Evolutionary conservation across 202 grass and related monocot genomes (phyloP), one percentile per base, ranked within the genome.

Genomic region (Zizania palustris): DNA sequence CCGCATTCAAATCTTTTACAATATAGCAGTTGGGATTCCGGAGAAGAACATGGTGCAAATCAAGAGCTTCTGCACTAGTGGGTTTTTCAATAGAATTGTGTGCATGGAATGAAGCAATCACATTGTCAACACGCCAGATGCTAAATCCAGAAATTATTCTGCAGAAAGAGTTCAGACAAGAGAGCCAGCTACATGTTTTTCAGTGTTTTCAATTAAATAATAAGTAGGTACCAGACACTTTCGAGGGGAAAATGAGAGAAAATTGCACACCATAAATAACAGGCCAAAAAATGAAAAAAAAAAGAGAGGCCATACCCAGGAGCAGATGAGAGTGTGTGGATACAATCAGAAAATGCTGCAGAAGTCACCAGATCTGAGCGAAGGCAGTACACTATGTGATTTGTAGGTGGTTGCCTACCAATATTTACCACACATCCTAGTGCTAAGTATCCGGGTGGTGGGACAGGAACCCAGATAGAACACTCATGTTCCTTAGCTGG

Each of bases 381-480:
- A 86, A 98, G 89, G 67, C 95, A 98, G 51, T 98, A 88, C 44
- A 92, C 85, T 60, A 87, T 71, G 79, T 98, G 85, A 71, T 92
- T 98, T 71, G 89, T 85, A 86, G 95, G 95, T 80, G 91, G 95
- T 49, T 78, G 71, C 18, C 66, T 90, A 75, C 95, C 95, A 34
- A 77, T 77, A 75, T 94, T 88, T 65, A 85, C 91, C 65, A 98
- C 91, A 37, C 91, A 98, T 83, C 95, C 95, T 60, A 98, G 59
- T 56, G 95, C 87, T 41, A 84, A 87, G 68, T 98, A 98, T 77
- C 95, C 95, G 48, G 80, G 77, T 75, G 91, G 91, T 12, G 91
- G 89, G 53, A 94, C 80, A 74, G 95, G 95, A 88, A 84, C 35
- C 95, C 95, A 98, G 80, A 98, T 90, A 65, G 95, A 98, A 82